These are phyloP conservation scores for Colletotrichum chrysophilum DNA, from an alignment of 2,329 filamentous ascomycete species.

Conservation along the genomic window DNA sequence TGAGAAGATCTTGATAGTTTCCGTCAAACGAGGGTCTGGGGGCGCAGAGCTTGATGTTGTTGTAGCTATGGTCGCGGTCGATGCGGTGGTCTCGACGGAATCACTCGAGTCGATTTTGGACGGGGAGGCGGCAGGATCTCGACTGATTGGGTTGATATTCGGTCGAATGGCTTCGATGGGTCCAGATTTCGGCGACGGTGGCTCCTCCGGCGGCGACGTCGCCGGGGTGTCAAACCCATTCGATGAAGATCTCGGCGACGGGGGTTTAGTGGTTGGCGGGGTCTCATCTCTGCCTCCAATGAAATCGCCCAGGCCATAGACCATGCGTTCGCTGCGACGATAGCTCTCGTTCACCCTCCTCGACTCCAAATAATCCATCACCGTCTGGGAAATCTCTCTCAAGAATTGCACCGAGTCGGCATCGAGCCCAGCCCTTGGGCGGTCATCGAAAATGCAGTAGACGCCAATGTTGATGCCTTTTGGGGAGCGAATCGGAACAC, in stretches of 20 bases:
- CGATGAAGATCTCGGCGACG: neutral
- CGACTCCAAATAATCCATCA: slow-evolving; percentile 43
- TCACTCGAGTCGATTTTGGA: slow-evolving; percentile 14
- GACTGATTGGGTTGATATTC: slow-evolving; percentile 4
- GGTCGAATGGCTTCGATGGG: neutral
- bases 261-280: neutral
- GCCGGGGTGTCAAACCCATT: neutral
- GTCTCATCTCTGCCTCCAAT: slow-evolving; percentile 33
- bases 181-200: neutral
- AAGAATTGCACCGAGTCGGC: slow-evolving; percentile 30
- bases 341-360: slow-evolving; percentile 34
- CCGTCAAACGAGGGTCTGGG: slow-evolving; percentile 19
- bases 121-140: neutral
- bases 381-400: slow-evolving; percentile 33
- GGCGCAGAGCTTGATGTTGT: slow-evolving; percentile 16
- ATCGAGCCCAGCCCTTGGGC: slow-evolving; percentile 31
- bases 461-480: slow-evolving; percentile 49
- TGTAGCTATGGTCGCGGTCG: slow-evolving; percentile 7
- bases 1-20: slow-evolving; percentile 36
- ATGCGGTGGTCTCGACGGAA: slow-evolving; percentile 12
- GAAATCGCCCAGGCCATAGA: slow-evolving; percentile 38
- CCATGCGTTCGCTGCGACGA: slow-evolving; percentile 40
- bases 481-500: slow-evolving; percentile 44
- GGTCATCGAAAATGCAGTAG: slow-evolving; percentile 36
- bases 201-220: neutral